Evolutionary conservation across 345 rosid species (phyloP), one percentile per base, ranked within the genome.

Genomic region (Combretum micranthum): DNA sequence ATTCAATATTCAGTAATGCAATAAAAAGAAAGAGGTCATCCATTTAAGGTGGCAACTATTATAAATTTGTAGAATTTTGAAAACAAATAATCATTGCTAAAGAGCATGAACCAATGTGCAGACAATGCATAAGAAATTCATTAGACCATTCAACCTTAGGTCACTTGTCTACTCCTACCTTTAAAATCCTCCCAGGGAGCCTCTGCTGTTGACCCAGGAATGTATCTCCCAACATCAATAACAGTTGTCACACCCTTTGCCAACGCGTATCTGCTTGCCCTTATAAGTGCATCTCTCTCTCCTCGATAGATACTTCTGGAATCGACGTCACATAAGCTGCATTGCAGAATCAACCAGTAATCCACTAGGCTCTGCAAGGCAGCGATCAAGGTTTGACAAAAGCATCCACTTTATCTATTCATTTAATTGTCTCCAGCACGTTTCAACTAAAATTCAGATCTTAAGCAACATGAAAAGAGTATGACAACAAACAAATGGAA

Each of bases 271-370:
- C 71, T 72, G 78, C 84, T 82, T 64, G 92, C 96, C 75, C 84
- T 77, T 65, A 77, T 44, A 71, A 91, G 69, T 44, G 95, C 98
- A 56, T 86, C 85, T 78, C 96, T 86, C 85, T 87, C 68, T 86
- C 88, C 76, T 82, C 77, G 10, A 72, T 72, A 3, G 96, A 85
- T 55, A 69, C 72, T 69, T 84, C 87, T 12, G 90, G 86, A 69
- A 91, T 70, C 60, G 42, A 73, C 37, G 81, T 60, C 6, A 53
- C 45, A 88, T 62, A 51, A 84, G 92, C 63, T 84, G 75, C 92
- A 77, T 86, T 25, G 96, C 98, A 75, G 96, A 80, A 79, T 88
- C 98, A 32, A 91, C 61, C 66, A 91, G 69, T 63, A 91, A 66
- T 42, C 98, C 98, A 11, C 85, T 74, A 44, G 96, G 95, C 60